phyloP scores from a whole-genome alignment of 805 yeast genomes.

The Suhomyces sp. region DNA sequence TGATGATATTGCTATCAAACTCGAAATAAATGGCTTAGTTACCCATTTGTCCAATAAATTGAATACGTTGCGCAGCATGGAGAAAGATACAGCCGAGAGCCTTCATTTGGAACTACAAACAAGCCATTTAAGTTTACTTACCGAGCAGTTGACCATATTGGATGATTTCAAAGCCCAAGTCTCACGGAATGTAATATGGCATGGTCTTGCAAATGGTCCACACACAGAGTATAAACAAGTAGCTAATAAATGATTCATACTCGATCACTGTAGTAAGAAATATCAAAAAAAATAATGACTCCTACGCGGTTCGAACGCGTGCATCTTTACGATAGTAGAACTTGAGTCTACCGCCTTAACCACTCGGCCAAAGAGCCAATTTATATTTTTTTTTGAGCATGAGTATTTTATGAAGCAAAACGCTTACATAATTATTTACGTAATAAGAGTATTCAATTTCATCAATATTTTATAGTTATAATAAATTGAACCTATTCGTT shows the following conservation, averaged over 20 bases:
- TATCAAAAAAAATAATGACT: neutral
- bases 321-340: constrained; percentile 1
- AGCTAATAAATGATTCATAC: neutral
- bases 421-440: no score
- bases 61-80: constrained; percentile 13
- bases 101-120: constrained; percentile 18
- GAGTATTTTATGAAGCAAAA: no score
- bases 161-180: constrained; percentile 20
- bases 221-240: neutral
- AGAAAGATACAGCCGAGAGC: constrained; percentile 6
- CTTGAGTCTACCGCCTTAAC: constrained; percentile 1
- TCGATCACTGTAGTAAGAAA: neutral
- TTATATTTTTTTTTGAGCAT: no score
- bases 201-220: constrained; percentile 4
- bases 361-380: constrained; percentile 2
- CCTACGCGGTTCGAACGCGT: constrained; percentile 2
- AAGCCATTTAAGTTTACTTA: constrained; percentile 29
- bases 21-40: constrained; percentile 22
- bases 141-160: constrained; percentile 28
- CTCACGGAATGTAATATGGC: constrained; percentile 12
- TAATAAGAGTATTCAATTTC: no score
- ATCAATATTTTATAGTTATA: no score
- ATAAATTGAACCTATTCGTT: no score
- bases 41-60: constrained; percentile 29
- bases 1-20: constrained; percentile 10